Percentiles rank a stretch among this genome's conserved stretches.
These are phyloP conservation scores for Vitis rotundifolia DNA, from an alignment of 164 flowering plant species.

Conservation along the genomic window DNA sequence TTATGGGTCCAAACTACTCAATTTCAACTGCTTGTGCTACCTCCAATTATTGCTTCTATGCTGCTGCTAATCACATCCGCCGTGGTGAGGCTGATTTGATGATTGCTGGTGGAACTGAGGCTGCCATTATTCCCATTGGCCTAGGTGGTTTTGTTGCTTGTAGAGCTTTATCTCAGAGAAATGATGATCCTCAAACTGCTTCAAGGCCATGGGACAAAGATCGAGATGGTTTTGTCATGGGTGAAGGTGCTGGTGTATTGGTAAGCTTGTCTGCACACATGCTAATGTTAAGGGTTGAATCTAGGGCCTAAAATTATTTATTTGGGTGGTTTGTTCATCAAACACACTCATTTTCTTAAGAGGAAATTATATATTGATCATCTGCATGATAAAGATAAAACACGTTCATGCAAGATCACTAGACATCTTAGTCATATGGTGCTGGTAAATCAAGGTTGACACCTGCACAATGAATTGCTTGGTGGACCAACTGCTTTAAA, in stretches of 20 bases:
- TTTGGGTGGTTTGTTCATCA: background rate
- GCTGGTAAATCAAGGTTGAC: background rate
- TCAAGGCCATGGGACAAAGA: constrained; percentile 97
- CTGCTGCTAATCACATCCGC: constrained; percentile 97
- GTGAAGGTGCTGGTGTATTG: constrained; percentile 93
- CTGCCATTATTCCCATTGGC: constrained; percentile 89
- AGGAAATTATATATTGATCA: background rate
- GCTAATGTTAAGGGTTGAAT: background rate
- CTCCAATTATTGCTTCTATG: constrained; percentile 90
- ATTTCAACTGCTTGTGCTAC: constrained; percentile 98
- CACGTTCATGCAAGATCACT: background rate
- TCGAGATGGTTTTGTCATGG: constrained; percentile 98
- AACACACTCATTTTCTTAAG: background rate
- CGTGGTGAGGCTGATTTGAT: constrained; percentile 95
- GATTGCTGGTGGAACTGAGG: constrained; percentile 98
- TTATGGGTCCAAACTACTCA: constrained; percentile 96
- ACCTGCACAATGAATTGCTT: background rate
- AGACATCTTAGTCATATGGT: background rate
- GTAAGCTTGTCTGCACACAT: constrained; percentile 37
- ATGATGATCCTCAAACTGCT: constrained; percentile 95
- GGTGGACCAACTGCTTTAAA: background rate
- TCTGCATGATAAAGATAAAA: background rate
- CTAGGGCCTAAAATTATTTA: background rate
- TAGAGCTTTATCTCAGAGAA: constrained; percentile 96
- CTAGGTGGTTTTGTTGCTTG: constrained; percentile 95